These are phyloP conservation scores for Arabis alpina DNA, from an alignment of 345 rosid genomes.

Conservation along the genomic window DNA sequence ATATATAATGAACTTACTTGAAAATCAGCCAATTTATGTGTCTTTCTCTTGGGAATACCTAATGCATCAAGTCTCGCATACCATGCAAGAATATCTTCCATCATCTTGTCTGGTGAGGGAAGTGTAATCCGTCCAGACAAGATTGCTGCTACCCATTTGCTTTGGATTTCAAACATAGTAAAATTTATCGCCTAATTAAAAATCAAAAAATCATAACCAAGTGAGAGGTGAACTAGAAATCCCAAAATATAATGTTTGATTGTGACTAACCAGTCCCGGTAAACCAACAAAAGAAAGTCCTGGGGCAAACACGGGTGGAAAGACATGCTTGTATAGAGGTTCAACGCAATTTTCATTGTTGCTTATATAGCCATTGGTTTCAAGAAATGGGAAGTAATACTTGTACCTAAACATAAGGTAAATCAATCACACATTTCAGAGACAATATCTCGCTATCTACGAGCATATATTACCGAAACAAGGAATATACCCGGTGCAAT, in stretches of 20 bases:
- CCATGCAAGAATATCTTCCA: conserved; percentile 47
- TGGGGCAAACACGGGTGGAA: conserved; percentile 70
- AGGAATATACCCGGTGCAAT: conserved; percentile 71
- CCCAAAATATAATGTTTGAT: background rate
- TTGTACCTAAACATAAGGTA: conserved; percentile 60
- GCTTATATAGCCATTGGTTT: conserved; percentile 61
- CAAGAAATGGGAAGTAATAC: conserved; percentile 78
- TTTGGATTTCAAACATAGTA: conserved; percentile 32
- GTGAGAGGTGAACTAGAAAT: background rate
- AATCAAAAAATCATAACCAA: background rate
- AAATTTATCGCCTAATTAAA: conserved; percentile 2
- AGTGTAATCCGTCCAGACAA: conserved; percentile 32
- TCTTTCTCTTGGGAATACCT: conserved; percentile 58
- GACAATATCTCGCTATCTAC: background rate
- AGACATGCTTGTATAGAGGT: conserved; percentile 75
- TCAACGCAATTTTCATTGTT: conserved; percentile 75
- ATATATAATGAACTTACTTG: background rate
- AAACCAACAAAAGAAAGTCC: conserved; percentile 76
- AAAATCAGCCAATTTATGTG: conserved; percentile 47
- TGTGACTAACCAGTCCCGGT: conserved; percentile 63
- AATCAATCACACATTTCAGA: background rate
- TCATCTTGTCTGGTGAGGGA: conserved; percentile 31
- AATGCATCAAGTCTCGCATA: conserved; percentile 55
- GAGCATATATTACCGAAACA: background rate
- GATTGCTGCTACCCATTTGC: conserved; percentile 37